Conservation (phyloP, 2,329 filamentous ascomycete species). For the Rhinocladiella mackenziei region DNA sequence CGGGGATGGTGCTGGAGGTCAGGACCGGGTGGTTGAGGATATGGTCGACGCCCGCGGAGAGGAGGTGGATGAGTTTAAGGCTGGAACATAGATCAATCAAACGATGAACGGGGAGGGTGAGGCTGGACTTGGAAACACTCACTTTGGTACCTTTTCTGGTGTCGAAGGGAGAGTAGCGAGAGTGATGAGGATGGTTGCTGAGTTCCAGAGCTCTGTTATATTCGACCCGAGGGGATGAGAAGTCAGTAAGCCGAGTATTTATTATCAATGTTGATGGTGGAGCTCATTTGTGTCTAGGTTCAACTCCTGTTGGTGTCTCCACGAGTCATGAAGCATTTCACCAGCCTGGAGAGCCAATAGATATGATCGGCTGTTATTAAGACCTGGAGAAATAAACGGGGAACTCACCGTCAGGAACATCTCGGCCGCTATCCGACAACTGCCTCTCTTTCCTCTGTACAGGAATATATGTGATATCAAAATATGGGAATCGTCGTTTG, state of each 20-base stretch:
- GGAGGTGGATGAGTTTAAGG: slow-evolving; percentile 52
- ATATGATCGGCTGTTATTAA: too few relatives aligned
- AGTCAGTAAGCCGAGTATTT: too few relatives aligned
- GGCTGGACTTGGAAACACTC: slow-evolving; percentile 4
- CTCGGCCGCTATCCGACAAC: not conserved
- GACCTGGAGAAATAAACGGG: too few relatives aligned
- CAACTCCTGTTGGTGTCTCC: too few relatives aligned
- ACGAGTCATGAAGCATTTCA: too few relatives aligned
- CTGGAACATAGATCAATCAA: slow-evolving; percentile 31
- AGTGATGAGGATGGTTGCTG: slow-evolving; percentile 48
- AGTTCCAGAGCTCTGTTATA: slow-evolving; percentile 38
- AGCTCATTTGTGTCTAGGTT: too few relatives aligned
- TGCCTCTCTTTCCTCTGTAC: slow-evolving; percentile 14
- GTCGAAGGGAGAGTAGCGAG: slow-evolving; percentile 44
- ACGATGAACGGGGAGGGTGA: slow-evolving; percentile 27
- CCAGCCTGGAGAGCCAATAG: too few relatives aligned
- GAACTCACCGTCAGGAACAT: slow-evolving; percentile 28
- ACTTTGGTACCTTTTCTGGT: slow-evolving; percentile 33
- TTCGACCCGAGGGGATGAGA: not conserved
- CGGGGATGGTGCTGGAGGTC: slow-evolving; percentile 48
- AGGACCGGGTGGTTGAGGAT: slow-evolving; percentile 52
- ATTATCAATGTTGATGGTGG: too few relatives aligned
- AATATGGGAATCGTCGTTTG: slow-evolving; percentile 42
- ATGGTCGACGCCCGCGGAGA: slow-evolving; percentile 57
- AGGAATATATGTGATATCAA: slow-evolving; percentile 43